These are phyloP conservation scores for Garcia nutans DNA, from an alignment of 345 rosid genomes.

Conservation along the genomic window DNA sequence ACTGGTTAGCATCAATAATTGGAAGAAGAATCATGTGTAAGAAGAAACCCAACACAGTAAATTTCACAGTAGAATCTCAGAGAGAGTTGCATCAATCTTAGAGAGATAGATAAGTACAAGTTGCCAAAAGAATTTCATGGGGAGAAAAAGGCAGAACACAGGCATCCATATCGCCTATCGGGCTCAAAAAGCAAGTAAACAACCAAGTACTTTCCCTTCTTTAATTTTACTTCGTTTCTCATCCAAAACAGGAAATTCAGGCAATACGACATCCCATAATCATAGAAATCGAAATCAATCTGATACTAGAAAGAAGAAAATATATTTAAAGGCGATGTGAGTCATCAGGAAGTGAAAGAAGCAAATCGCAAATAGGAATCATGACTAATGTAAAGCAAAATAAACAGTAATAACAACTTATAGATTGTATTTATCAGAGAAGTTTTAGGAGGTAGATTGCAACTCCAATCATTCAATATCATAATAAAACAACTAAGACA, in stretches of 20 bases:
- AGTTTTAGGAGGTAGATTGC: background rate
- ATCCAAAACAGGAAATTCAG: constrained; percentile 3
- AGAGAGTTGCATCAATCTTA: background rate
- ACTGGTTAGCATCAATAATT: constrained; percentile 21
- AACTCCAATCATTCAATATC: background rate
- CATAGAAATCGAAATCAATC: background rate
- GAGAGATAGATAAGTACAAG: background rate
- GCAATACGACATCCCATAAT: background rate
- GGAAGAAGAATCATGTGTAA: background rate
- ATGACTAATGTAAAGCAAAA: background rate
- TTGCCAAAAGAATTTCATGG: background rate
- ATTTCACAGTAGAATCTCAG: constrained; percentile 16
- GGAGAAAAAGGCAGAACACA: background rate
- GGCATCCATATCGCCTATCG: background rate
- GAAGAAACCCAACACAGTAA: constrained; percentile 9
- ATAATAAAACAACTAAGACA: background rate
- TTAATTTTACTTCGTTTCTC: constrained; percentile 12
- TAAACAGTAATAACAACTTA: background rate
- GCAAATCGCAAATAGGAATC: background rate
- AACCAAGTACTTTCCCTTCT: constrained; percentile 1
- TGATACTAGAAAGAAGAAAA: background rate
- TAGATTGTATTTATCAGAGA: background rate
- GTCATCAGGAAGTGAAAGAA: background rate
- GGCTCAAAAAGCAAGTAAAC: background rate
- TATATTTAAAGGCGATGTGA: background rate